These are phyloP conservation scores for Periglandula ipomoeae DNA, from an alignment of 2,329 filamentous ascomycete species.

Conservation along the genomic window DNA sequence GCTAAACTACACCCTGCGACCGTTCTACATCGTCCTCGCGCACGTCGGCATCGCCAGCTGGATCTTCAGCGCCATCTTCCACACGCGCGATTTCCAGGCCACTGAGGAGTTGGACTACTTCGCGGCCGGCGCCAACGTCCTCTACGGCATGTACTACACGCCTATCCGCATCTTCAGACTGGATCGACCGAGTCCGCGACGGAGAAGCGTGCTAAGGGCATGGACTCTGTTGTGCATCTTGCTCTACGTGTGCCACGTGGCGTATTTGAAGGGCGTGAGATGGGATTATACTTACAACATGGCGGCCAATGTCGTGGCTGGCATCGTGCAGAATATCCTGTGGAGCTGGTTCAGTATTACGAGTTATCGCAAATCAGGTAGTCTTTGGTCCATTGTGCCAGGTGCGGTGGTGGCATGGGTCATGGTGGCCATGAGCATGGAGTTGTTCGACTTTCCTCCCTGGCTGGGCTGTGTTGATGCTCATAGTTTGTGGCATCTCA, in stretches of 20 bases:
- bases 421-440: constrained; percentile 86
- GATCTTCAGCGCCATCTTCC: constrained; percentile 85
- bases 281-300: constrained; percentile 99
- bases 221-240: constrained; percentile 68
- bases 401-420: constrained; percentile 89
- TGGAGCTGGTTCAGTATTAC: constrained; percentile 79
- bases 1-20: constrained; percentile 61
- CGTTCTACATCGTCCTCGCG: constrained; percentile 73
- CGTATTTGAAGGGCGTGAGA: constrained; percentile 72
- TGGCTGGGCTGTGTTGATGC: constrained; percentile 77
- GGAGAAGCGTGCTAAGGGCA: constrained; percentile 47
- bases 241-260: constrained; percentile 69
- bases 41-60: constrained; percentile 76
- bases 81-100: constrained; percentile 72
- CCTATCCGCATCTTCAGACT: constrained; percentile 75
- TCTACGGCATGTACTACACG: constrained; percentile 86
- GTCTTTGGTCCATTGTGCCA: constrained; percentile 80
- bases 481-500: constrained; percentile 91
- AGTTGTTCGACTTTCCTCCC: constrained; percentile 89
- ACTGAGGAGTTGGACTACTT: constrained; percentile 98
- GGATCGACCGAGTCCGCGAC: constrained; percentile 44
- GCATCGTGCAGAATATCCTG: constrained; percentile 69
- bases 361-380: constrained; percentile 61
- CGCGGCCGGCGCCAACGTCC: constrained; percentile 76
- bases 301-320: constrained; percentile 81